Percentiles rank a stretch among this genome's conserved stretches.
These are phyloP conservation scores for Schizopora paradoxa DNA, from an alignment of 1,284 basidiomycete genomes.

Conservation along the genomic window DNA sequence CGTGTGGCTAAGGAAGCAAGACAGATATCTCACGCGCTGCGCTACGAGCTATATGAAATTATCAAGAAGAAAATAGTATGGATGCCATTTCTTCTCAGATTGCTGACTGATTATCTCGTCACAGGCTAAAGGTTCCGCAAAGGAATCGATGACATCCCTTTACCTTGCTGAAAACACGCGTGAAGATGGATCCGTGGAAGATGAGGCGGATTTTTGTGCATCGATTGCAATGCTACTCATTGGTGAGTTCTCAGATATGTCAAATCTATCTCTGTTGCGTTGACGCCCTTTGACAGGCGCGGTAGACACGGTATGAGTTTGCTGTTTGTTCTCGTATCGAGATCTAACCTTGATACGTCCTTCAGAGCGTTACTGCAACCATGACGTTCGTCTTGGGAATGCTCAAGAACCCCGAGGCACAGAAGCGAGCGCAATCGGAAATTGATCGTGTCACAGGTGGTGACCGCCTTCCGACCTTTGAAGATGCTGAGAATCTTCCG, in stretches of 20 bases:
- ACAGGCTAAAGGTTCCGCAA: background rate
- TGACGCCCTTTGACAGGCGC: no score
- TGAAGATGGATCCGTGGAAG: background rate
- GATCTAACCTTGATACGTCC: no score
- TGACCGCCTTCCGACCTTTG: slow-evolving; percentile 23
- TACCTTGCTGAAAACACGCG: background rate
- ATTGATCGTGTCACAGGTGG: slow-evolving; percentile 22
- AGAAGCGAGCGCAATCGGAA: slow-evolving; percentile 21
- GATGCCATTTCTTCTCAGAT: background rate
- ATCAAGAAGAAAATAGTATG: background rate
- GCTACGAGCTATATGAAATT: background rate
- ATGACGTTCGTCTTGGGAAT: slow-evolving; percentile 3
- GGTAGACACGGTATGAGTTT: no score
- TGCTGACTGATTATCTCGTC: background rate
- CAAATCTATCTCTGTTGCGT: no score
- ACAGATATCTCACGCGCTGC: background rate
- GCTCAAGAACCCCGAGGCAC: background rate
- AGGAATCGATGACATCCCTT: background rate
- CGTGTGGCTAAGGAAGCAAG: background rate
- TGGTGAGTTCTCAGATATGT: no score
- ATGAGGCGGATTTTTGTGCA: background rate
- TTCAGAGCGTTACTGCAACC: background rate
- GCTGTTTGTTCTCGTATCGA: no score
- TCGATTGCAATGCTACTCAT: no score
- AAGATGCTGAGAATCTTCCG: slow-evolving; percentile 22